These are phyloP conservation scores for Carex arenaria DNA, from an alignment of 202 grass and related monocot genomes.

Conservation along the genomic window DNA sequence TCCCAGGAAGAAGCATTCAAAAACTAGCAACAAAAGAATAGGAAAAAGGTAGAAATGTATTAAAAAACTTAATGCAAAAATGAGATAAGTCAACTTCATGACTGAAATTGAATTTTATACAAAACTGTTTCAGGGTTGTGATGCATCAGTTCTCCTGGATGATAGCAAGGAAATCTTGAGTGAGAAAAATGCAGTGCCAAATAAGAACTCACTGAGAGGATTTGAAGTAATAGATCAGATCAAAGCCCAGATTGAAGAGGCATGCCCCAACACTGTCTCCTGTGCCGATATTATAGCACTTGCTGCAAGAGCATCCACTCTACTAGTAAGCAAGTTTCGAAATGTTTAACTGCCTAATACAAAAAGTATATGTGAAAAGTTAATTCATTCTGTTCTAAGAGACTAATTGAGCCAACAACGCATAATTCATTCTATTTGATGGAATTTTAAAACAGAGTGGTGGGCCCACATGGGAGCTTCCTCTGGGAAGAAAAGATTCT, in stretches of 20 bases:
- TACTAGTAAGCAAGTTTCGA: slow-evolving; percentile 33
- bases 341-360: neutral
- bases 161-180: slow-evolving; percentile 36
- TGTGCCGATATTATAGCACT: slow-evolving; percentile 77
- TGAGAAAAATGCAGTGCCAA: slow-evolving; percentile 62
- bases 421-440: neutral
- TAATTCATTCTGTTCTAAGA: neutral
- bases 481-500: slow-evolving; percentile 64
- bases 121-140: slow-evolving; percentile 53
- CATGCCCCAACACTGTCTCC: slow-evolving; percentile 68
- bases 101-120: slow-evolving; percentile 1
- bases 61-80: neutral
- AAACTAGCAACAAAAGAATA: neutral
- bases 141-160: slow-evolving; percentile 72
- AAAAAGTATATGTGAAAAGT: slow-evolving; percentile 1
- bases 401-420: too few relatives aligned
- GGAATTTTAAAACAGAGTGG: slow-evolving; percentile 42
- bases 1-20: too few relatives aligned
- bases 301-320: slow-evolving; percentile 58
- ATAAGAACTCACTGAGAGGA: slow-evolving; percentile 71
- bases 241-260: slow-evolving; percentile 66
- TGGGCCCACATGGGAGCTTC: slow-evolving; percentile 76
- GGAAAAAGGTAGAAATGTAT: neutral
- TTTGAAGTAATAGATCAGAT: slow-evolving; percentile 81
- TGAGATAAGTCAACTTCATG: neutral